Percentiles rank a stretch among this genome's conserved stretches.
Conservation (phyloP, 495 filamentous ascomycete genomes). For the Penicillium egyptiacum region DNA sequence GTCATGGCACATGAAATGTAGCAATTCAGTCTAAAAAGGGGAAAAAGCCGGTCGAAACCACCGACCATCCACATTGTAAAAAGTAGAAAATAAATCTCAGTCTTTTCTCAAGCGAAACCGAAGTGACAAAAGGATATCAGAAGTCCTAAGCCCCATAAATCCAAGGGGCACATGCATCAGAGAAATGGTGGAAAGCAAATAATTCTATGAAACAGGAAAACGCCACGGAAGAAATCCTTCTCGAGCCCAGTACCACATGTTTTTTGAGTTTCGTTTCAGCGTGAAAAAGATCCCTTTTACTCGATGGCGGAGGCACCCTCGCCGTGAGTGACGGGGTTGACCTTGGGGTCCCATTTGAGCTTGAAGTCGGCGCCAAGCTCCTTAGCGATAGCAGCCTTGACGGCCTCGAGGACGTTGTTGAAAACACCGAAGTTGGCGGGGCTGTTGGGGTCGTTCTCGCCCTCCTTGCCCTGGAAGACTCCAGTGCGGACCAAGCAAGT, state of each 20-base stretch:
- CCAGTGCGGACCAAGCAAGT: constrained; percentile 66
- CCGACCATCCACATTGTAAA: constrained; percentile 6
- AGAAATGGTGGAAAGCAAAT: constrained; percentile 14
- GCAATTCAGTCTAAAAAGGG: constrained; percentile 21
- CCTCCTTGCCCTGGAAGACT: constrained; percentile 54
- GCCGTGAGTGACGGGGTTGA: constrained; percentile 65
- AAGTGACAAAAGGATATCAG: constrained; percentile 35
- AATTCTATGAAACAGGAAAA: constrained; percentile 25
- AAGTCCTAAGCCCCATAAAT: constrained; percentile 22
- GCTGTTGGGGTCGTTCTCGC: constrained; percentile 57
- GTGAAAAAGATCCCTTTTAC: constrained; percentile 31
- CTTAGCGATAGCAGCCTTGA: constrained; percentile 54
- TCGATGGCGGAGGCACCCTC: constrained; percentile 55
- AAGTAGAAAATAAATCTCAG: constrained; percentile 8
- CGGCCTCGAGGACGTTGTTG: constrained; percentile 55
- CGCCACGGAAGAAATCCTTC: constrained; percentile 13
- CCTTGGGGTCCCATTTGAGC: constrained; percentile 57
- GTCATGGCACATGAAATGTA: constrained; percentile 19
- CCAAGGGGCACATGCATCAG: constrained; percentile 12
- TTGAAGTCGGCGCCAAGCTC: constrained; percentile 58
- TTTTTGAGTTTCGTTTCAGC: constrained; percentile 19
- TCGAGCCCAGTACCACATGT: constrained; percentile 14
- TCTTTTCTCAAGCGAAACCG: constrained; percentile 14
- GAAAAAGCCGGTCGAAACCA: constrained; percentile 6
- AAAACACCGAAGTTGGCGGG: constrained; percentile 60